Conservation (phyloP, 768 basidiomycete genomes). For the Hygrocybe coccinea region DNA sequence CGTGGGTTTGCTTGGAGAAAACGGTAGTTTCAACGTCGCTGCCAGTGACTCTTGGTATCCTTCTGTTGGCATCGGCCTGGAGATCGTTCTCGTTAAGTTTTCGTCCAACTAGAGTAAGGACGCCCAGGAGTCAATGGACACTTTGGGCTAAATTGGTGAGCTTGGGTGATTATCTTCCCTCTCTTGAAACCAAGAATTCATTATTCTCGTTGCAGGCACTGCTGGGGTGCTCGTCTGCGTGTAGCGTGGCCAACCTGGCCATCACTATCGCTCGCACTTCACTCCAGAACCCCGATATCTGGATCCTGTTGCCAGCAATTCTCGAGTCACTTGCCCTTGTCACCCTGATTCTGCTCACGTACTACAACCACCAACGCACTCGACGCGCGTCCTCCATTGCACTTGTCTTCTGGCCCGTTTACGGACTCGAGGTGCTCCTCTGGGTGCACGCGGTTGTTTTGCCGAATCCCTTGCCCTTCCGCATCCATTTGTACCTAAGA, state of each 20-base stretch:
- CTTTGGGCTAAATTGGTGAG: constrained; percentile 66
- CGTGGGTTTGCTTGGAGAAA: constrained; percentile 36
- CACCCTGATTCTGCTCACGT: constrained; percentile 48
- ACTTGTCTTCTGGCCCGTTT: constrained; percentile 80
- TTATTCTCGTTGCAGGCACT: too few relatives aligned
- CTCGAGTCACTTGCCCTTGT: constrained; percentile 56
- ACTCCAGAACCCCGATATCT: constrained; percentile 8
- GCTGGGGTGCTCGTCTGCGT: too few relatives aligned
- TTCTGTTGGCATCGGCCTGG: constrained; percentile 40
- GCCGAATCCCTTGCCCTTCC: constrained; percentile 27
- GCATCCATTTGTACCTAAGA: constrained; percentile 42
- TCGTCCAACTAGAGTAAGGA: constrained; percentile 27
- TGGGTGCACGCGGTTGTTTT: constrained; percentile 57
- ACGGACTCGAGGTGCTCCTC: constrained; percentile 44
- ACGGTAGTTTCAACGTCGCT: constrained; percentile 50
- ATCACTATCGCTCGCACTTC: neutral
- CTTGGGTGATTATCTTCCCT: neutral
- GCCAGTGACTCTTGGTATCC: constrained; percentile 43
- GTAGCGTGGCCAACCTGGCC: neutral
- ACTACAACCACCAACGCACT: constrained; percentile 65
- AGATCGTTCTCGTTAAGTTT: constrained; percentile 31
- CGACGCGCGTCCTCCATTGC: constrained; percentile 66
- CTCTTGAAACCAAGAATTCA: too few relatives aligned
- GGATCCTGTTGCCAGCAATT: constrained; percentile 47
- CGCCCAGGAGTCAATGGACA: constrained; percentile 47